phyloP scores from a whole-genome alignment of 805 yeast species.

The Candida arabinofermentans region DNA sequence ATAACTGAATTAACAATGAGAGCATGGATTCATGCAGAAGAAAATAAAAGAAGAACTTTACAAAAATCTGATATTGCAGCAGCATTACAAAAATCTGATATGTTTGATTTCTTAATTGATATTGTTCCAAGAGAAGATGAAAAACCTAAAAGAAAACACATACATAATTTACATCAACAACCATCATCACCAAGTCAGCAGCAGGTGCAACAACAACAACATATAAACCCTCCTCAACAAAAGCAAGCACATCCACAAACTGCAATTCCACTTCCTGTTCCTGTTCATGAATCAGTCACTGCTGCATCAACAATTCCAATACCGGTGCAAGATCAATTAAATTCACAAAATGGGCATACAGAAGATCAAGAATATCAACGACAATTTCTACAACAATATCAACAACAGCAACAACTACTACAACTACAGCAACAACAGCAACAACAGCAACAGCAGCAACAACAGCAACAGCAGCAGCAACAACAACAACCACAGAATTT shows the following conservation, averaged over 20 bases:
- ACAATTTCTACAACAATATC: constrained; percentile 14
- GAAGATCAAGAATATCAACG: constrained; percentile 19
- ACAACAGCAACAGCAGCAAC: constrained; percentile 14
- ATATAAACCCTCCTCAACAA: background rate
- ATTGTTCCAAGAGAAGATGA: constrained; percentile 91
- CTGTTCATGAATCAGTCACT: background rate
- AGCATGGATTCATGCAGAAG: constrained; percentile 99
- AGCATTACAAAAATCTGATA: constrained; percentile 89
- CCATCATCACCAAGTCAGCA: constrained; percentile 5
- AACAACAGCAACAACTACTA: constrained; percentile 18
- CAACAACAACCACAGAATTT: constrained; percentile 12
- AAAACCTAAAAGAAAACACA: constrained; percentile 39
- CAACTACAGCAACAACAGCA: constrained; percentile 13
- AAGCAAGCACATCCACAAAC: constrained; percentile 1
- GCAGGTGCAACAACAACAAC: constrained; percentile 6
- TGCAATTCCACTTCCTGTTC: background rate
- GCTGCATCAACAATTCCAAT: background rate
- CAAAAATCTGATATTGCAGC: constrained; percentile 95
- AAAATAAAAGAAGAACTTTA: constrained; percentile 87
- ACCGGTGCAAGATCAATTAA: background rate
- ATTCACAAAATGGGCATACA: background rate
- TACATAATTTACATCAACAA: constrained; percentile 22
- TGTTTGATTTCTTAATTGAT: constrained; percentile 96
- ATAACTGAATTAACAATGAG: constrained; percentile 97
- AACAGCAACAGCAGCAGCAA: constrained; percentile 13